Conservation (phyloP, 2,329 filamentous ascomycete species). For the Zymoseptoria crescenta region DNA sequence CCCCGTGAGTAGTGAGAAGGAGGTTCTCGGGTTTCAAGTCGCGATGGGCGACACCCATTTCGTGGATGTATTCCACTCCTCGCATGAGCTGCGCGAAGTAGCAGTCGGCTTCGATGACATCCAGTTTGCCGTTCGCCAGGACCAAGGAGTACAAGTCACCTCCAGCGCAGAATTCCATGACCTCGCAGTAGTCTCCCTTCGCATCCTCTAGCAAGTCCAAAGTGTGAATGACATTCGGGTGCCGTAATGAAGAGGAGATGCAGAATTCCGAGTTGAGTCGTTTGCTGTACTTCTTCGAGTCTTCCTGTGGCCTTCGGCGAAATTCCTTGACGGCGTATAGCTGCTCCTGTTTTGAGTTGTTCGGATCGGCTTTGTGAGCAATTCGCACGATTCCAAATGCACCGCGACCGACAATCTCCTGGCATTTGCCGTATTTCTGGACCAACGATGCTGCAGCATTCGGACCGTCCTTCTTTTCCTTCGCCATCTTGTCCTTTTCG, state of each 20-base stretch:
- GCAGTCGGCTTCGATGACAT: constrained; percentile 88
- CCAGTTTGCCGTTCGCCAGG: constrained; percentile 81
- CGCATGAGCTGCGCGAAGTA: constrained; percentile 99
- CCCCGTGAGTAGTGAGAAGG: constrained; percentile 83
- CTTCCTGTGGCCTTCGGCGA: constrained; percentile 85
- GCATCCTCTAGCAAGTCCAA: constrained; percentile 90
- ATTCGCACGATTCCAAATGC: constrained; percentile 97
- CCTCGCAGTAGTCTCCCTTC: constrained; percentile 96
- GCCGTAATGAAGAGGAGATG: constrained; percentile 91
- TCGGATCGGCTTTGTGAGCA: constrained; percentile 87
- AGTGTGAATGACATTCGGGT: constrained; percentile 97
- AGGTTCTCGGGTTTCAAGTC: constrained; percentile 97
- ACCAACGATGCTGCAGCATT: constrained; percentile 72
- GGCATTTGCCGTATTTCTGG: constrained; percentile 97
- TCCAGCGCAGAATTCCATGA: constrained; percentile 98
- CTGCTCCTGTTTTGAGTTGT: constrained; percentile 69
- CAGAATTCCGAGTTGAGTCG: constrained; percentile 95
- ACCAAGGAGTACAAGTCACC: constrained; percentile 93
- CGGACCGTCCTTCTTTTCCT: constrained; percentile 69
- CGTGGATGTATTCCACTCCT: constrained; percentile 96
- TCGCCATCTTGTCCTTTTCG: constrained; percentile 68
- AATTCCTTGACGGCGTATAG: constrained; percentile 98
- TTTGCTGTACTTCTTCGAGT: constrained; percentile 95
- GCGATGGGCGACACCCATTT: constrained; percentile 97
- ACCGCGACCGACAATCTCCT: constrained; percentile 90